Conservation (phyloP, 2,329 filamentous ascomycete species). For the Aulographum hederae region DNA sequence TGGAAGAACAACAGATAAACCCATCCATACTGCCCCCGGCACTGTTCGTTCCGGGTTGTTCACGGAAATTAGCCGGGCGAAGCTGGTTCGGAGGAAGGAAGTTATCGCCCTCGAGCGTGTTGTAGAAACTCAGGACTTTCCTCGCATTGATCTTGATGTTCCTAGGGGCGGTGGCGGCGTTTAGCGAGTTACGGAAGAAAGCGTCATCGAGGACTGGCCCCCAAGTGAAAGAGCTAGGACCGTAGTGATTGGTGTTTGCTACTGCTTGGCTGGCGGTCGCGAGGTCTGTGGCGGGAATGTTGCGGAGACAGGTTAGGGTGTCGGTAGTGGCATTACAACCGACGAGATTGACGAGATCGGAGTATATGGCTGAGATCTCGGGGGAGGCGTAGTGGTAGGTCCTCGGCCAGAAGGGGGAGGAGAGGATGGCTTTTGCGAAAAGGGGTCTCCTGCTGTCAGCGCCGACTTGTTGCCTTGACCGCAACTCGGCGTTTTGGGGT, state of each 20-base stretch:
- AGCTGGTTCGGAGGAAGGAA: constrained; percentile 35
- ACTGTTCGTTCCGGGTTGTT: no score
- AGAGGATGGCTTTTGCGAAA: constrained; percentile 32
- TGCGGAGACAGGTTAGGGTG: constrained; percentile 37
- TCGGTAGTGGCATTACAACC: constrained; percentile 25
- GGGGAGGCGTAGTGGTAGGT: constrained; percentile 33
- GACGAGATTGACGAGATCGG: constrained; percentile 25
- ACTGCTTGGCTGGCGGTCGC: constrained; percentile 33
- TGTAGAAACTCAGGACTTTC: constrained; percentile 37
- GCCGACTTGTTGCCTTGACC: no score
- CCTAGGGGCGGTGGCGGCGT: constrained; percentile 21
- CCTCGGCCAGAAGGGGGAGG: constrained; percentile 40
- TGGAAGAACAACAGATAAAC: constrained; percentile 31
- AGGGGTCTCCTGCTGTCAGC: no score
- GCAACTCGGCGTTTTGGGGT: no score
- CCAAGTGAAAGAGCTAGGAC: constrained; percentile 39
- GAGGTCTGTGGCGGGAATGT: constrained; percentile 32
- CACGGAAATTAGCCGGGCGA: no score
- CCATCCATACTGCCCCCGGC: constrained; percentile 16
- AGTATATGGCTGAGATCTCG: constrained; percentile 33
- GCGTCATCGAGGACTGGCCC: constrained; percentile 39
- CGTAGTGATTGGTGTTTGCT: constrained; percentile 31
- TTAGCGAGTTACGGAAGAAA: constrained; percentile 32
- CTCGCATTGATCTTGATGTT: constrained; percentile 25
- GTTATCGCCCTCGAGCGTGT: constrained; percentile 43